Base-by-base conservation (phyloP, 2,329 filamentous ascomycete genomes). In the Colletotrichum euphorbiae region DNA sequence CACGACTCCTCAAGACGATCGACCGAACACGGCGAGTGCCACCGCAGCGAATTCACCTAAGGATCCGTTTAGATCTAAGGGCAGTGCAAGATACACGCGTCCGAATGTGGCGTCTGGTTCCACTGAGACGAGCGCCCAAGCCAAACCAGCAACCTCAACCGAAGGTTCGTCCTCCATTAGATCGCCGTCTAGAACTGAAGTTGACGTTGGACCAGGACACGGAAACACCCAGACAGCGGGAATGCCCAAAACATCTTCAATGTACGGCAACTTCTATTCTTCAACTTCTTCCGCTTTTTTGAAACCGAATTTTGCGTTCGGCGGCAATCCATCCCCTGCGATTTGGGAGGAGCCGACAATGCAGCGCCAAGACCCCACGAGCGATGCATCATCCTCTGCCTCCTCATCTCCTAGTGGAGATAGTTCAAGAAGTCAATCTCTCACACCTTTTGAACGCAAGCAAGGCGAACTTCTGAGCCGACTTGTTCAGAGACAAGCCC, bases 211-310 rank as follows among this genome's bases (percentile, higher is more conserved):
- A 15, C 5, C 11, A 69, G 68, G 33, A 46, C 43, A 40, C 19
- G 40, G 43, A 17, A 38, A 42, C n/a, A 40, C 13, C 6, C 42
- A 62, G 21, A 19, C 51, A n/a, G 43, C 64, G 50, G 55, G 74
- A 69, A 74, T 73, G 67, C 74, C 70, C 42, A 74, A 75, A 33
- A 76, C 76, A 45, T 78, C 81, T 70, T 81, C 82, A 80, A 82
- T 84, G 84, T 87, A 87, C 80, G 84, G 66, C 59, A 69, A 71
- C 73, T 70, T 75, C 63, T 69, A 69, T 64, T 38, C 52, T 50
- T 45, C 51, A 56, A 38, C 38, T 21, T 46, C 66, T 38, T 58
- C 40, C 55, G 31, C 28, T 62, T 68, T 40, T 19, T 21, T 52
- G 13, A 57, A 46, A n/a, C 52, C 58, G 36, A 51, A 17, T 11